Percentiles rank a stretch among this genome's conserved stretches.
Evolutionary conservation across 2,329 filamentous ascomycete genomes (phyloP).

Genomic region (Trichoderma sp.): DNA sequence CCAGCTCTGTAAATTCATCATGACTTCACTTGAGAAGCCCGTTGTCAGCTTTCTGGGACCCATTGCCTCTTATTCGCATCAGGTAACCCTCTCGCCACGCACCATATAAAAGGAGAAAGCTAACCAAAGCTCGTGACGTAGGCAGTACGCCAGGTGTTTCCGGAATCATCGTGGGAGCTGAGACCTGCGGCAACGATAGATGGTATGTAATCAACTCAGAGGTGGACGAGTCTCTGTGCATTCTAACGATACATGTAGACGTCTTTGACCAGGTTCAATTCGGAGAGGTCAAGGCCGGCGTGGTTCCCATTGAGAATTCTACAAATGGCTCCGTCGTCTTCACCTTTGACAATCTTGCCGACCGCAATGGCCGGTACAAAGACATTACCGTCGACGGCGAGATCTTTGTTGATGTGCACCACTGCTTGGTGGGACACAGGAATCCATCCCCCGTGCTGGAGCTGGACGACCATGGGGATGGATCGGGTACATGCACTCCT

Average conservation of each 20-base stretch:
- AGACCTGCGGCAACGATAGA: conserved; percentile 52
- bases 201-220: conserved; percentile 31
- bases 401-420: conserved; percentile 81
- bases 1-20: conserved; percentile 7
- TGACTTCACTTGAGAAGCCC: conserved; percentile 36
- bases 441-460: conserved; percentile 28
- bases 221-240: neutral
- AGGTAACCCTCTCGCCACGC: conserved; percentile 35
- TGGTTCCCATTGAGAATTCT: conserved; percentile 94
- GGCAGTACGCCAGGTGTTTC: conserved; percentile 48
- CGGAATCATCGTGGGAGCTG: conserved; percentile 46
- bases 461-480: conserved; percentile 31
- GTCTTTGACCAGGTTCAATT: conserved; percentile 77
- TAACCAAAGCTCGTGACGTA: conserved; percentile 23
- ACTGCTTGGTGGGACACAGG: conserved; percentile 70
- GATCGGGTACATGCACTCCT: conserved; percentile 49
- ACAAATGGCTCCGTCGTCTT: conserved; percentile 90
- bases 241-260: conserved; percentile 47
- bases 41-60: conserved; percentile 50
- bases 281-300: conserved; percentile 62
- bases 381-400: conserved; percentile 78
- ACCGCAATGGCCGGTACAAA: conserved; percentile 60
- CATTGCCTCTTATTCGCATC: conserved; percentile 49
- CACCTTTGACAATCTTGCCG: conserved; percentile 84
- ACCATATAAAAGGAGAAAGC: neutral